phyloP scores from a whole-genome alignment of 495 filamentous ascomycete species.

The Penicillium pancosmium region DNA sequence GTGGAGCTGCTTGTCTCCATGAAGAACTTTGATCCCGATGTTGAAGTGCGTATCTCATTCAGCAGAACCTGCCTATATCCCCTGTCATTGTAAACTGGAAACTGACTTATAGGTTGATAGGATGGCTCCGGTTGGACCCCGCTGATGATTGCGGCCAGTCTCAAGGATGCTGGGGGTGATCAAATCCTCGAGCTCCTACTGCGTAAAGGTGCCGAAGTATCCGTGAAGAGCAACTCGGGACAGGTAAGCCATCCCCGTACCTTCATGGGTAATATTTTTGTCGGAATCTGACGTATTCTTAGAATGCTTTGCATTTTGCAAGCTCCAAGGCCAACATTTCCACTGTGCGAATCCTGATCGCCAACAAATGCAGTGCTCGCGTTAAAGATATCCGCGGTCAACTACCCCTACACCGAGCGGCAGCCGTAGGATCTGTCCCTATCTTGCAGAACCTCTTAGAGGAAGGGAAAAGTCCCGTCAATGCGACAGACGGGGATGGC shows the following conservation, averaged over 20 bases:
- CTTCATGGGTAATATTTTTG: background rate
- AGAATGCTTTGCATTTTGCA: constrained; percentile 88
- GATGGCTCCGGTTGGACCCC: constrained; percentile 94
- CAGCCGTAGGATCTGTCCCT: constrained; percentile 83
- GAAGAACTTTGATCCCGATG: constrained; percentile 85
- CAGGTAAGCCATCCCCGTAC: constrained; percentile 45
- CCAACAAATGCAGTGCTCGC: constrained; percentile 74
- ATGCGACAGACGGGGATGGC: constrained; percentile 82
- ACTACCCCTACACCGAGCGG: constrained; percentile 86
- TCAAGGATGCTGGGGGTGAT: constrained; percentile 63
- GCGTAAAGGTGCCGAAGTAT: constrained; percentile 79
- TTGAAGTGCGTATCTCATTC: constrained; percentile 55
- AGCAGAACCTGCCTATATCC: background rate
- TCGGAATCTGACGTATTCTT: background rate
- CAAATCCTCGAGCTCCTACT: constrained; percentile 71
- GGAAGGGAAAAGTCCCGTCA: constrained; percentile 74
- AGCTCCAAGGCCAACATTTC: constrained; percentile 87
- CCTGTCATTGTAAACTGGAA: background rate
- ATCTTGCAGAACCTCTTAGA: constrained; percentile 82
- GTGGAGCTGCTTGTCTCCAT: constrained; percentile 66
- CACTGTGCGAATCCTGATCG: constrained; percentile 74
- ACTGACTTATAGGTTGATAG: constrained; percentile 34
- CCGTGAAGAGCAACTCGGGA: constrained; percentile 68
- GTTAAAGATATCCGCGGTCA: constrained; percentile 86
- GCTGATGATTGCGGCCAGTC: constrained; percentile 87